phyloP scores from a whole-genome alignment of 176 grass and related monocot species.

The Oryza officinalis region DNA sequence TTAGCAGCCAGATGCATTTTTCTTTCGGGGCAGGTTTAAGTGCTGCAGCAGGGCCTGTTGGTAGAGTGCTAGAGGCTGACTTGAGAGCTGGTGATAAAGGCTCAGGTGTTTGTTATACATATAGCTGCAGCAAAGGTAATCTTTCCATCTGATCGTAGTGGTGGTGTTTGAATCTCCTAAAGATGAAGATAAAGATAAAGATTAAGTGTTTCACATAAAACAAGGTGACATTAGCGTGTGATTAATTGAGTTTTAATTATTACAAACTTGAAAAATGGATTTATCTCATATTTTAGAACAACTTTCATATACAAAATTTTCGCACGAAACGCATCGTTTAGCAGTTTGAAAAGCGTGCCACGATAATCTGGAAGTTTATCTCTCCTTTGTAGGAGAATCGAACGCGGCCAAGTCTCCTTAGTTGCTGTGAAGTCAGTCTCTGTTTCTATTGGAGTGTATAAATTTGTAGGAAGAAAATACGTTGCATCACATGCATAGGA shows the following conservation, averaged over 20 bases:
- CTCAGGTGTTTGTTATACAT: slow-evolving; percentile 81
- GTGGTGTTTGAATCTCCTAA: no score
- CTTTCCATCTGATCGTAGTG: background rate
- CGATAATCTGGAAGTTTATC: no score
- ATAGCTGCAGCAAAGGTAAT: slow-evolving; percentile 97
- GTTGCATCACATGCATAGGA: background rate
- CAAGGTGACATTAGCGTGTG: no score
- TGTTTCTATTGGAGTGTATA: background rate
- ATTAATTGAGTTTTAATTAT: no score
- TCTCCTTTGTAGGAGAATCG: no score
- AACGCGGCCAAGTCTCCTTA: background rate
- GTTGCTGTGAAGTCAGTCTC: background rate
- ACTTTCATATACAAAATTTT: no score
- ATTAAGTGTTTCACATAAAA: no score
- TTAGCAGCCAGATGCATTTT: slow-evolving; percentile 79
- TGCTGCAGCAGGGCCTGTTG: slow-evolving; percentile 80
- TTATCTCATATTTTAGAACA: no score
- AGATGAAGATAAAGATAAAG: no score
- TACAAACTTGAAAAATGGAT: no score
- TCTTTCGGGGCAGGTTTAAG: slow-evolving; percentile 84
- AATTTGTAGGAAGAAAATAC: background rate
- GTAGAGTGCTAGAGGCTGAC: slow-evolving; percentile 91
- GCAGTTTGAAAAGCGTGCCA: no score
- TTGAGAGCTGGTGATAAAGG: slow-evolving; percentile 74
- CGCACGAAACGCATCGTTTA: no score